These are phyloP conservation scores for Ensete ventricosum DNA, from an alignment of 176 grass and related monocot genomes.

Conservation along the genomic window DNA sequence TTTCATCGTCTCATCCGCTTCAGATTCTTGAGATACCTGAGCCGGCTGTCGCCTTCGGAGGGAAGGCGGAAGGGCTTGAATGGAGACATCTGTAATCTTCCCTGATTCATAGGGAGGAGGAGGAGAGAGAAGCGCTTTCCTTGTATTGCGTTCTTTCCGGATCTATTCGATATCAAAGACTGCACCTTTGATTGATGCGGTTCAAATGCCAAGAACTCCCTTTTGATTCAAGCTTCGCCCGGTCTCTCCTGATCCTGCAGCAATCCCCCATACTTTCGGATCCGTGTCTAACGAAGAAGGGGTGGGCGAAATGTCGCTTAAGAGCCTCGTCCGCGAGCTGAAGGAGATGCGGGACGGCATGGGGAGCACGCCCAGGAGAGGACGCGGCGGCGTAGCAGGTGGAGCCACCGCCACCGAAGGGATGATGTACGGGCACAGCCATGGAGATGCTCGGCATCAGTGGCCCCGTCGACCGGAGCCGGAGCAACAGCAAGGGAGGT, in stretches of 20 bases:
- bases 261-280: neutral
- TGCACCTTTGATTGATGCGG: too few species aligned
- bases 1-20: neutral
- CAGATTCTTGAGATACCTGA: neutral
- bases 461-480: slow-evolving; percentile 38
- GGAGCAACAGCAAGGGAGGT: slow-evolving; percentile 52
- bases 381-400: slow-evolving; percentile 29
- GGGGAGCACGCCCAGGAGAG: slow-evolving; percentile 65
- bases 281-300: neutral
- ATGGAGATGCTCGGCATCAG: slow-evolving; percentile 35
- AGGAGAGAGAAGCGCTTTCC: neutral
- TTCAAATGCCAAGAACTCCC: neutral
- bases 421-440: slow-evolving; percentile 30
- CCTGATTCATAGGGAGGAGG: neutral
- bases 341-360: slow-evolving; percentile 90
- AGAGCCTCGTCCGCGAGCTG: slow-evolving; percentile 70
- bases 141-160: neutral
- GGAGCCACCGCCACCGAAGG: slow-evolving; percentile 19
- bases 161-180: neutral
- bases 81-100: neutral
- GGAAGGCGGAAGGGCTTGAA: neutral
- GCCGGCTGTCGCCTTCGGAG: neutral
- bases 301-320: slow-evolving; percentile 59
- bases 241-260: neutral
- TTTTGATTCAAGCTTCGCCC: neutral